phyloP scores from a whole-genome alignment of 805 yeast species.

The Candida khao-thaluensis region DNA sequence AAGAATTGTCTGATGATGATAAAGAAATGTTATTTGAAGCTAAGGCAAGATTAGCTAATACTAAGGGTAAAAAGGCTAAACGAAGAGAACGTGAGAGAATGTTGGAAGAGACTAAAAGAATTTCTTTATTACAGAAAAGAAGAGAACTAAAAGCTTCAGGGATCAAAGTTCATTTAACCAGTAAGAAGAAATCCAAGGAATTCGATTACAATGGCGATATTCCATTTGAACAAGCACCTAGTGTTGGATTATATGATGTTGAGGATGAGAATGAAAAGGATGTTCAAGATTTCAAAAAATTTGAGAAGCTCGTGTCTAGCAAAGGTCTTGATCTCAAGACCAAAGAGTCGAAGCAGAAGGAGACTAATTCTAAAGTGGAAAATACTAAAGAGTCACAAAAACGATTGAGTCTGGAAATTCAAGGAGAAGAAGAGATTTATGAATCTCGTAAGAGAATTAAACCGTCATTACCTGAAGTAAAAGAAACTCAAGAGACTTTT shows the following conservation, averaged over 20 bases:
- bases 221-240: constrained; percentile 72
- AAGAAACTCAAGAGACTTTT: neutral
- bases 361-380: constrained; percentile 3
- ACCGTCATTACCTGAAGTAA: constrained; percentile 15
- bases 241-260: constrained; percentile 66
- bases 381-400: constrained; percentile 7
- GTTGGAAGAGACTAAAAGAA: constrained; percentile 72
- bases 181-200: constrained; percentile 55
- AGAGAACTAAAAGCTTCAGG: constrained; percentile 84
- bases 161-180: constrained; percentile 49
- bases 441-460: constrained; percentile 10
- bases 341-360: constrained; percentile 24
- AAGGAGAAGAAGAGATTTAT: constrained; percentile 17
- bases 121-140: constrained; percentile 75
- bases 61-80: constrained; percentile 93
- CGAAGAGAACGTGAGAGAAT: constrained; percentile 83
- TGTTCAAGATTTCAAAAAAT: constrained; percentile 34
- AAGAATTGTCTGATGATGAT: constrained; percentile 82
- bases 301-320: constrained; percentile 42
- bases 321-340: constrained; percentile 43
- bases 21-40: constrained; percentile 95
- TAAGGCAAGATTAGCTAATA: constrained; percentile 82
- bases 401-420: constrained; percentile 17
- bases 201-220: constrained; percentile 84
- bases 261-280: constrained; percentile 53